phyloP scores from a whole-genome alignment of 1,284 basidiomycete species.

The Agroathelia rolfsii region DNA sequence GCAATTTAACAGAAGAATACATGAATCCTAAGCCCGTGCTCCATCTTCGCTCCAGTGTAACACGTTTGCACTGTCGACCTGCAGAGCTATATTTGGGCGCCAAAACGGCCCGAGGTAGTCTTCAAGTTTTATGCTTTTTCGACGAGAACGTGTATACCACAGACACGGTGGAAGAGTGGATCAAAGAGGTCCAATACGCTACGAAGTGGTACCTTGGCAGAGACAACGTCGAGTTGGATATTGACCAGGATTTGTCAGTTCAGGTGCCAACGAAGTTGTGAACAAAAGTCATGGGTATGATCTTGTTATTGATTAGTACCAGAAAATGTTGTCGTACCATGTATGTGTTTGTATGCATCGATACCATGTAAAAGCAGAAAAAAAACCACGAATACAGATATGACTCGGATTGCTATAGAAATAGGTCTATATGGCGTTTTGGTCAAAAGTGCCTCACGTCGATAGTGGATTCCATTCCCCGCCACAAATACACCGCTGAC shows the following conservation, averaged over 20 bases:
- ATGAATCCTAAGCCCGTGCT: constrained; percentile 9
- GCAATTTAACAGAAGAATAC: not conserved
- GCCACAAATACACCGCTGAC: constrained; percentile 55
- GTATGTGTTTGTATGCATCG: constrained; percentile 1
- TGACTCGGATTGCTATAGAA: constrained; percentile 8
- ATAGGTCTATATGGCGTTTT: constrained; percentile 5
- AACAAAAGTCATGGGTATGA: not conserved
- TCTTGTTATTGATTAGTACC: not conserved
- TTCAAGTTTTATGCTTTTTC: constrained; percentile 26
- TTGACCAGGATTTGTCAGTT: constrained; percentile 1
- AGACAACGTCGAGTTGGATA: constrained; percentile 1
- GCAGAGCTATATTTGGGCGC: constrained; percentile 39
- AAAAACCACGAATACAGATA: not conserved
- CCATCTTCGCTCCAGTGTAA: constrained; percentile 12
- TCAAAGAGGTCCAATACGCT: constrained; percentile 29
- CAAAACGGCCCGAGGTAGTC: constrained; percentile 19
- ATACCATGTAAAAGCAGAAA: not conserved
- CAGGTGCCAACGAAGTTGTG: not conserved
- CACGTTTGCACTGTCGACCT: constrained; percentile 31
- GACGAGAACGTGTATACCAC: constrained; percentile 33
- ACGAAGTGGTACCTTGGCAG: constrained; percentile 27
- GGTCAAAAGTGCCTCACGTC: not conserved
- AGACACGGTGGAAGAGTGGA: constrained; percentile 29
- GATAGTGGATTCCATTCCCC: constrained; percentile 40
- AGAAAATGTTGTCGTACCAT: not conserved